A percentile compares a stretch with the other conserved stretches of the same genome.
These are phyloP conservation scores for Solioccasus polychromus DNA, from an alignment of 768 basidiomycete species.

Conservation along the genomic window DNA sequence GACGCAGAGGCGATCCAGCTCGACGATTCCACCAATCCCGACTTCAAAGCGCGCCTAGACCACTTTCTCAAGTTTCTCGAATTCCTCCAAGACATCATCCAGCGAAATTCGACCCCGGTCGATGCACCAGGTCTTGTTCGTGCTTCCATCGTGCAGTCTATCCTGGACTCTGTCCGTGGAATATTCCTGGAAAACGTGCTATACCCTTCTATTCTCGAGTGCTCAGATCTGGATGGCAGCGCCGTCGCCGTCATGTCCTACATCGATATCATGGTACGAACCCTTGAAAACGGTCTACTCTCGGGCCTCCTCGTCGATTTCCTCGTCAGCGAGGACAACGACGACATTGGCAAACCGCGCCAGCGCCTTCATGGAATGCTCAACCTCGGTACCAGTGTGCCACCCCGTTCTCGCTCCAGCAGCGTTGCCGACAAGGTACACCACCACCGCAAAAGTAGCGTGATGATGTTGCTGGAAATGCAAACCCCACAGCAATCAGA, in stretches of 20 bases:
- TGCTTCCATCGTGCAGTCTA: conserved; percentile 76
- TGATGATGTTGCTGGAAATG: conserved; percentile 87
- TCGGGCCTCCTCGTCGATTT: conserved; percentile 72
- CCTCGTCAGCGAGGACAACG: conserved; percentile 82
- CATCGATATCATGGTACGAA: conserved; percentile 83
- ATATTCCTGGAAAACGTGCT: conserved; percentile 92
- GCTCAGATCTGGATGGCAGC: conserved; percentile 90
- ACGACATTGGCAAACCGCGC: conserved; percentile 52
- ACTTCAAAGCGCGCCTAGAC: conserved; percentile 78
- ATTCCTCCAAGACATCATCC: conserved; percentile 86
- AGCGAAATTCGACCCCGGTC: conserved; percentile 52
- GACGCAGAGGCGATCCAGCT: conserved; percentile 60
- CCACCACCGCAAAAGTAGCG: conserved; percentile 75
- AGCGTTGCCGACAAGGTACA: conserved; percentile 37
- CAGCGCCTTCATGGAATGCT: conserved; percentile 42
- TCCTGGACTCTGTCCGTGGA: conserved; percentile 75
- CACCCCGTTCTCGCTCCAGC: conserved; percentile 32
- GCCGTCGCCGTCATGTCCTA: conserved; percentile 96
- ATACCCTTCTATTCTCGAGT: conserved; percentile 90
- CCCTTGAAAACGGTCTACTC: conserved; percentile 65
- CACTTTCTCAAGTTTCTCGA: conserved; percentile 89
- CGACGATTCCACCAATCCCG: conserved; percentile 72
- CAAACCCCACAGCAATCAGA: conserved; percentile 73
- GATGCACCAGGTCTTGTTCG: conserved; percentile 70
- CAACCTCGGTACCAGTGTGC: conserved; percentile 36